Percentiles rank a stretch among this genome's conserved stretches.
Conservation (phyloP, 768 basidiomycete genomes). For the Serpula lacrymans region DNA sequence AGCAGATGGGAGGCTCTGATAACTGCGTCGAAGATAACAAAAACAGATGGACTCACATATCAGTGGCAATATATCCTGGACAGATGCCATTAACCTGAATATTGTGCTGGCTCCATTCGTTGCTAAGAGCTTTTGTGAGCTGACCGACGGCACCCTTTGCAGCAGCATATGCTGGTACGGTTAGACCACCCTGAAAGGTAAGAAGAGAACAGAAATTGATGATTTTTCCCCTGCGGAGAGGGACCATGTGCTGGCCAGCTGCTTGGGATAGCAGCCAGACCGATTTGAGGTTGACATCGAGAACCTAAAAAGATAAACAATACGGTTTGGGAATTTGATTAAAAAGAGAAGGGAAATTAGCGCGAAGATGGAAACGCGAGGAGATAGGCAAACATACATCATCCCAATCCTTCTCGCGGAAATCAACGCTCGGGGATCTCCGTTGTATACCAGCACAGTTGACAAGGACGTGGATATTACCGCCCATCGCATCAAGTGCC, state of each 20-base stretch:
- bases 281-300: constrained; percentile 86
- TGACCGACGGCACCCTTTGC: constrained; percentile 87
- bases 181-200: constrained; percentile 56
- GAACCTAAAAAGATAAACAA: constrained; percentile 47
- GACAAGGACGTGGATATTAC: constrained; percentile 59
- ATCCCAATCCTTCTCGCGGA: constrained; percentile 67
- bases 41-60: constrained; percentile 58
- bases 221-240: constrained; percentile 63
- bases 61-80: constrained; percentile 86
- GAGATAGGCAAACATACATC: constrained; percentile 45
- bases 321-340: constrained; percentile 8
- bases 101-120: constrained; percentile 89
- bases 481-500: constrained; percentile 48
- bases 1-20: not conserved
- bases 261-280: constrained; percentile 83
- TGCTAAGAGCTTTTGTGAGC: constrained; percentile 85
- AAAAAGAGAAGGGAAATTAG: constrained; percentile 7
- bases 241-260: constrained; percentile 89
- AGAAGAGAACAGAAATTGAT: constrained; percentile 62
- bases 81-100: constrained; percentile 88
- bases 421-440: constrained; percentile 58
- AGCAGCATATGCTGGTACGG: constrained; percentile 87
- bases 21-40: constrained; percentile 8
- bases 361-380: constrained; percentile 22
- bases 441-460: constrained; percentile 68